Evolutionary conservation across 257 asterid genomes (phyloP).

Genomic region (Mitragyna speciosa): DNA sequence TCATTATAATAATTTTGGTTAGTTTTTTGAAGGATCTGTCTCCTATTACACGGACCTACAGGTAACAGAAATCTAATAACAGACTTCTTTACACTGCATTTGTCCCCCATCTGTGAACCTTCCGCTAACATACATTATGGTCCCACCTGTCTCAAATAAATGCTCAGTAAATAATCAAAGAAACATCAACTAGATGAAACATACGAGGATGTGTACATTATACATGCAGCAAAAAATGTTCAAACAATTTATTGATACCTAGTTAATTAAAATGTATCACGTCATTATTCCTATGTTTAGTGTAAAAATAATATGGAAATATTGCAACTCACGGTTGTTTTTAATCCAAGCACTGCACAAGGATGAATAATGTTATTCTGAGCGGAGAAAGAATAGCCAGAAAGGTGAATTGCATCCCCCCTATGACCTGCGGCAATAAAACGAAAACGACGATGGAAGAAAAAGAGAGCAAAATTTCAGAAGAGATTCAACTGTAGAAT

Average conservation of each 20-base stretch:
- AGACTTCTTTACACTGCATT: constrained; percentile 95
- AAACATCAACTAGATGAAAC: neutral
- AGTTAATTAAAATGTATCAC: neutral
- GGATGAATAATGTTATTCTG: constrained; percentile 90
- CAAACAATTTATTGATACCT: neutral
- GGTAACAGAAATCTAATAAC: constrained; percentile 31
- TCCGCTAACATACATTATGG: constrained; percentile 97
- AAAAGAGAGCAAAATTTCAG: neutral
- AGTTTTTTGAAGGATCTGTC: neutral
- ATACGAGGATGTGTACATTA: neutral
- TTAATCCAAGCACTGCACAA: constrained; percentile 72
- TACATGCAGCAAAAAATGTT: neutral
- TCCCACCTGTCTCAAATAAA: constrained; percentile 64
- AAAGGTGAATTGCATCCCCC: constrained; percentile 90
- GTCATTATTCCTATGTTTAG: neutral
- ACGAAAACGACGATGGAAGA: neutral
- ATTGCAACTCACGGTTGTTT: constrained; percentile 74
- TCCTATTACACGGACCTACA: neutral
- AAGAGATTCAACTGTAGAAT: constrained; percentile 21
- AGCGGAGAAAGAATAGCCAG: constrained; percentile 76
- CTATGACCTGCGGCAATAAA: constrained; percentile 56
- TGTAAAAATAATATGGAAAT: neutral
- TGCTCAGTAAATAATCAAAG: constrained; percentile 14
- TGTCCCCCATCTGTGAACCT: constrained; percentile 94
- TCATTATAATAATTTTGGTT: neutral